Evolutionary conservation across 2,329 filamentous ascomycete species (phyloP).

Genomic region (Sarocladium oryzae): DNA sequence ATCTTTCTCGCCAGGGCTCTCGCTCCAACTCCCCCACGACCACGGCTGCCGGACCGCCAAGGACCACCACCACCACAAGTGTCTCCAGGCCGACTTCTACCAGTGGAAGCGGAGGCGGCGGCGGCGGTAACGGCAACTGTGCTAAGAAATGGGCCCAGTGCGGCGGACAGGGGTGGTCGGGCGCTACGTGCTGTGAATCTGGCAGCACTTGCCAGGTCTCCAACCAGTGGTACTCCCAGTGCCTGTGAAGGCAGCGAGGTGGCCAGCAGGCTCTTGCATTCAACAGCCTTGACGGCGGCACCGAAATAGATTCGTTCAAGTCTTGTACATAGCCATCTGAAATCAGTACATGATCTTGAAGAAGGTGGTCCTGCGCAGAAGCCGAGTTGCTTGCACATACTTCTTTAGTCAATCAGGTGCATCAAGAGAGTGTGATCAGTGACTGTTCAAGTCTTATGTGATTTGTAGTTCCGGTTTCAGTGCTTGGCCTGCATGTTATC

Average conservation of each 20-base stretch:
- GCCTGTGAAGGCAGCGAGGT: conserved; percentile 1
- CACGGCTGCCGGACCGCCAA: background rate
- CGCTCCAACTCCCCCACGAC: background rate
- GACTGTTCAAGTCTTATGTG: no score
- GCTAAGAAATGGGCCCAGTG: conserved; percentile 7
- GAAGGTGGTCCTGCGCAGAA: no score
- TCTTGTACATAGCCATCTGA: no score
- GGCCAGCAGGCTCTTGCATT: no score
- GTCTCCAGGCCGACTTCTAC: background rate
- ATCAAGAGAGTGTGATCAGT: no score
- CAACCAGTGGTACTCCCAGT: conserved; percentile 17
- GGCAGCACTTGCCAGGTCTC: conserved; percentile 14
- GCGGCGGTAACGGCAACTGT: background rate
- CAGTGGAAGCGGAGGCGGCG: background rate
- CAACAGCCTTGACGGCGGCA: no score
- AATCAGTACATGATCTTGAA: no score
- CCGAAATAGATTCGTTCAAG: no score
- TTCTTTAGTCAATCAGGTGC: no score
- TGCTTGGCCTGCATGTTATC: no score
- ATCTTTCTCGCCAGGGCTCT: background rate
- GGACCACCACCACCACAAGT: background rate
- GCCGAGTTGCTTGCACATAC: no score
- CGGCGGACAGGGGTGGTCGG: conserved; percentile 16
- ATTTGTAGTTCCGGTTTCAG: no score
- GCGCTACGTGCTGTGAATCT: conserved; percentile 15